phyloP scores from a whole-genome alignment of 2,329 filamentous ascomycete species.

The Epichloe elymi region DNA sequence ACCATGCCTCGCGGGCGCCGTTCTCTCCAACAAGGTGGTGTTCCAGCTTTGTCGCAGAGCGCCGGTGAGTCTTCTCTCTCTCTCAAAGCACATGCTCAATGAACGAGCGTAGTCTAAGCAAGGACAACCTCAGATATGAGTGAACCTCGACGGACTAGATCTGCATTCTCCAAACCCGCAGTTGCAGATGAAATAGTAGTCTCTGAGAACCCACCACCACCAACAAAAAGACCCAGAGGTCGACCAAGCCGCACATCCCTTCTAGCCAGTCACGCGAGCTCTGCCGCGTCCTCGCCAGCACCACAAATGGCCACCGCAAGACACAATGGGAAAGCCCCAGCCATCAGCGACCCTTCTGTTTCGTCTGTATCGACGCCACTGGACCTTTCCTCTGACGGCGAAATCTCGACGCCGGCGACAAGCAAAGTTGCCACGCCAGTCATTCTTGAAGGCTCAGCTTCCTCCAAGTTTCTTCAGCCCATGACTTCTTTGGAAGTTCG shows the following conservation, averaged over 20 bases:
- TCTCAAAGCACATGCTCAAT: not conserved
- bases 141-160: constrained; percentile 1
- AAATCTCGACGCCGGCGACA: constrained; percentile 23
- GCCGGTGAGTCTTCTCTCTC: not conserved
- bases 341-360: constrained; percentile 15
- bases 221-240: constrained; percentile 12
- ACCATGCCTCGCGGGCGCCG: constrained; percentile 20
- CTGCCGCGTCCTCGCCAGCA: constrained; percentile 4
- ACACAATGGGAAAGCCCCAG: constrained; percentile 7
- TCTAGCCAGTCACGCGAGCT: constrained; percentile 7
- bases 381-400: constrained; percentile 18
- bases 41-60: not conserved
- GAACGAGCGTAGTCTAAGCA: not conserved
- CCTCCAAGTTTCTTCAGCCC: not conserved
- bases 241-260: constrained; percentile 11
- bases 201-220: constrained; percentile 1
- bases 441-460: constrained; percentile 9
- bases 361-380: constrained; percentile 20
- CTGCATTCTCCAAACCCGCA: not conserved
- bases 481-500: constrained; percentile 16
- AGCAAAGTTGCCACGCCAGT: constrained; percentile 24
- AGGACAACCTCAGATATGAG: not conserved
- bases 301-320: not conserved
- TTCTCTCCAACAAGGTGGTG: constrained; percentile 8
- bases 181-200: not conserved